Conservation (phyloP, 176 grass and related monocot species). For the Neostapfia colusana region DNA sequence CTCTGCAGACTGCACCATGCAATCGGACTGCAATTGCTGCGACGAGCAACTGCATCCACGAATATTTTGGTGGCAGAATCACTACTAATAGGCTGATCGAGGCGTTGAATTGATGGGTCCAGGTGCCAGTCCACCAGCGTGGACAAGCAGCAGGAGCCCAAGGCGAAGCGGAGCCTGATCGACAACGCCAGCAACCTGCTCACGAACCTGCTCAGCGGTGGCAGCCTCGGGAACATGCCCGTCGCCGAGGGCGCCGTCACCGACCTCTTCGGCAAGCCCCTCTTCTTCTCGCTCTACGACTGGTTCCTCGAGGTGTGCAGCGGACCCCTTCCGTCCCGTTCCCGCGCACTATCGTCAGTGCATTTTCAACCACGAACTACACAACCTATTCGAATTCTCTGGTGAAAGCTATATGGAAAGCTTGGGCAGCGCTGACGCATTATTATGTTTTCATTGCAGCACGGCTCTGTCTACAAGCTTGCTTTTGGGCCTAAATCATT, state of each 20-base stretch:
- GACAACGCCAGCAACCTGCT: constrained; percentile 93
- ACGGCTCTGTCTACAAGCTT: constrained; percentile 95
- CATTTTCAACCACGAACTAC: background rate
- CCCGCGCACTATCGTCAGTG: background rate
- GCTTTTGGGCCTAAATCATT: constrained; percentile 96
- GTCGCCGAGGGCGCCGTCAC: constrained; percentile 83
- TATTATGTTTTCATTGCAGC: constrained; percentile 48
- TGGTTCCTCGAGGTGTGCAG: constrained; percentile 80
- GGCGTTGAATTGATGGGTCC: background rate
- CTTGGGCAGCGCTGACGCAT: constrained; percentile 12
- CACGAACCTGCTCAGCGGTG: constrained; percentile 78
- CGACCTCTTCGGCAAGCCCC: constrained; percentile 83
- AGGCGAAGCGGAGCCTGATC: constrained; percentile 64
- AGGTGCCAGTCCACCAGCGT: constrained; percentile 82
- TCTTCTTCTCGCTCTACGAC: constrained; percentile 95
- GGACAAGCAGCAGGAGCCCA: constrained; percentile 54
- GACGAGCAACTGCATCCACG: background rate
- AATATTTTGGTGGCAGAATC: background rate
- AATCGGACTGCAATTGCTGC: background rate
- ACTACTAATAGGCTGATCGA: background rate
- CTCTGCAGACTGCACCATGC: background rate
- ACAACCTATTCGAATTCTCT: background rate
- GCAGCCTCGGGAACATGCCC: constrained; percentile 68
- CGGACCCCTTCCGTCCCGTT: background rate
- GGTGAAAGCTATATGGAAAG: background rate